Base-by-base conservation (phyloP, 2,329 filamentous ascomycete genomes). In the Diatrype stigma region DNA sequence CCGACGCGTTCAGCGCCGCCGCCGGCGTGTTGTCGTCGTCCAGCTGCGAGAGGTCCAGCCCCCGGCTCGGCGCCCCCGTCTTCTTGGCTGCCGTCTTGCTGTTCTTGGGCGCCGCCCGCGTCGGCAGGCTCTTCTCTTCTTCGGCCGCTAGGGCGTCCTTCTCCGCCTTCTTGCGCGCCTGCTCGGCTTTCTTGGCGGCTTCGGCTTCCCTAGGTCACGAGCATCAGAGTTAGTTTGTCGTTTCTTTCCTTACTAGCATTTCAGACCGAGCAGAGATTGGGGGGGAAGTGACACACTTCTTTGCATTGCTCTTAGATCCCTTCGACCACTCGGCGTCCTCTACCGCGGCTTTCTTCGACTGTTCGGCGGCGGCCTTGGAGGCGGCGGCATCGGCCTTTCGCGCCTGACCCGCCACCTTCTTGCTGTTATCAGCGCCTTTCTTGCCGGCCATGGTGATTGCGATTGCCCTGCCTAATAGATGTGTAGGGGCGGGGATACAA, bases 211-310 rank as follows among this genome's bases (percentile, higher is more conserved):
- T 96, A 60, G 10, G 45, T 19, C 26, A 30, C 6, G 17, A n/a
- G n/a, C n/a, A n/a, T n/a, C n/a, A n/a, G n/a, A n/a, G n/a, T n/a
- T n/a, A n/a, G n/a, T n/a, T n/a, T n/a, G n/a, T n/a, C n/a, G n/a
- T n/a, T n/a, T n/a, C n/a, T n/a, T n/a, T n/a, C n/a, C n/a, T n/a
- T n/a, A n/a, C n/a, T n/a, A n/a, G n/a, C n/a, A n/a, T n/a, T n/a
- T n/a, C n/a, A n/a, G n/a, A n/a, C n/a, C n/a, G n/a, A n/a, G n/a
- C n/a, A n/a, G n/a, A n/a, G n/a, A n/a, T n/a, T n/a, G n/a, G n/a
- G n/a, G n/a, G n/a, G n/a, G n/a, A n/a, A n/a, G n/a, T n/a, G n/a
- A 76, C 84, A 70, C 73, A 96, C 91, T 95, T 96, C 76, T 96
- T 99, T 40, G 86, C 76, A 63, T 75, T 89, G 60, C 80, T 87